Base-by-base conservation (phyloP, 306 rosid species). In the Pyrus betulifolia region DNA sequence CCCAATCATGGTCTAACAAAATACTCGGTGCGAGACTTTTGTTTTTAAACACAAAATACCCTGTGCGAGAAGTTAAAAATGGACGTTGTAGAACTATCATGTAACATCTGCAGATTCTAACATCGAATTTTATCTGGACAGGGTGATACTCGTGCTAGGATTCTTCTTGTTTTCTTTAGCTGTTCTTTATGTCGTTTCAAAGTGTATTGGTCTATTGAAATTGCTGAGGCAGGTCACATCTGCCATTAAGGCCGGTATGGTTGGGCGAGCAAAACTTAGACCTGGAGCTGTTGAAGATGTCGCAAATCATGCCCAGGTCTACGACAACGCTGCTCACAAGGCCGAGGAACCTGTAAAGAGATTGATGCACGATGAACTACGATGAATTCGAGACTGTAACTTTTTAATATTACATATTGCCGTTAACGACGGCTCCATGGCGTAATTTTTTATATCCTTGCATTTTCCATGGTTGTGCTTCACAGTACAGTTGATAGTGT, bases 171-270 rank as follows among this genome's bases (percentile, higher is more conserved):
- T 95, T 85, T 72, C 93, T 54, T 86, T 89, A 75, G 96, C 89
- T 33, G 93, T 92, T 77, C 90, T 95, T 19, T 89, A 95, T 81
- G 97, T 90, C 70, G 95, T 90, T 73, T 92, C 95, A 18, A 94
- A 89, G 89, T 91, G 97, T 51, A 78, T 95, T 45, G 92, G 96
- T 18, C 25, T 92, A 31, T 91, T 92, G 31, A 70, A 67, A n/a
- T 81, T 90, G 81, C 90, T 88, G 85, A 85, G 92, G 86, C 80
- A 87, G 72, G 93, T 92, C 76, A 90, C 90, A 12, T 91, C 89
- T 72, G 97, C 97, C 60, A 69, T 90, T 33, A 95, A 89, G 82
- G 97, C 96, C 17, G 97, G 96, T 69, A 54, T 90, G 87, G 84
- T 64, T 66, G 87, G 88, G 52, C 89, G 86, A 65, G 92, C 84